phyloP scores from a whole-genome alignment of 306 rosid species.

The Fragaria iinumae region DNA sequence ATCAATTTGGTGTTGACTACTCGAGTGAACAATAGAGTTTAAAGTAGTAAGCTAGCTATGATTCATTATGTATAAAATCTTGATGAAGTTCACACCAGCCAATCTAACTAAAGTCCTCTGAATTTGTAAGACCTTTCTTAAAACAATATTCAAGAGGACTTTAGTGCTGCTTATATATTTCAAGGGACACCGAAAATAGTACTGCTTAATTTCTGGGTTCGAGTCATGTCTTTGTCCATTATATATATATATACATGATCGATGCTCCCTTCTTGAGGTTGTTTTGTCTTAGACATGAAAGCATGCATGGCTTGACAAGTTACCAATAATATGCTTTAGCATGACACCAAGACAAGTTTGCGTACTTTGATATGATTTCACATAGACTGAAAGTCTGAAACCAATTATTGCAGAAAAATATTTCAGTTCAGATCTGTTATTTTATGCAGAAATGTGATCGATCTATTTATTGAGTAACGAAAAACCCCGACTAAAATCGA shows the following conservation, averaged over 20 bases:
- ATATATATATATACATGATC: not conserved
- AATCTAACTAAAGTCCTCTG: not conserved
- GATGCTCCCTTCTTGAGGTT: not conserved
- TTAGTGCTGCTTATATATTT: too few relatives aligned
- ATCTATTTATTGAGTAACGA: not conserved
- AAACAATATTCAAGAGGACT: too few relatives aligned
- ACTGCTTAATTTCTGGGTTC: not conserved
- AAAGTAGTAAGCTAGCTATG: not conserved
- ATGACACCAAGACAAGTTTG: not conserved
- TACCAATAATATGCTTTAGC: constrained; percentile 17
- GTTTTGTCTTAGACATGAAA: constrained; percentile 4
- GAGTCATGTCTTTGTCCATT: not conserved
- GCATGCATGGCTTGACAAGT: not conserved
- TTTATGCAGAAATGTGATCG: not conserved
- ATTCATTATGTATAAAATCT: not conserved
- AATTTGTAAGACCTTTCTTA: not conserved
- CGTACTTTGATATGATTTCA: constrained; percentile 11
- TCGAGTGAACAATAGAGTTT: not conserved
- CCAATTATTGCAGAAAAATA: not conserved
- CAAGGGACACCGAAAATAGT: too few relatives aligned
- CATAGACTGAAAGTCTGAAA: constrained; percentile 3
- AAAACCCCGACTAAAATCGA: too few relatives aligned
- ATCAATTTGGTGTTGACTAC: constrained; percentile 17
- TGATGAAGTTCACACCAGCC: not conserved
- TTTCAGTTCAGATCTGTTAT: not conserved